A percentile compares a stretch with the other conserved stretches of the same genome.
These are phyloP conservation scores for Macrotyloma uniflorum DNA, from an alignment of 306 rosid species.

Conservation along the genomic window DNA sequence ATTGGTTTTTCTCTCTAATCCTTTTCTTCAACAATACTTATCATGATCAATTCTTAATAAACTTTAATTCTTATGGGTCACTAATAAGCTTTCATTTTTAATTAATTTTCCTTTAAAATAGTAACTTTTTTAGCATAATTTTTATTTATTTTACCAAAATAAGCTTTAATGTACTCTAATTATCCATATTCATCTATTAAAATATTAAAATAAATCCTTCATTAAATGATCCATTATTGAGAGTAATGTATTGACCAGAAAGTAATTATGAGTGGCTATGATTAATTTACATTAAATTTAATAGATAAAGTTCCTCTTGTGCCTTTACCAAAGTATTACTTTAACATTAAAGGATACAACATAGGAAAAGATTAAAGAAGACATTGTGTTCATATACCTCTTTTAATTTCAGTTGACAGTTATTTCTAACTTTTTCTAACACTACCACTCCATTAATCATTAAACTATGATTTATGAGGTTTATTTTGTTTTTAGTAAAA, in stretches of 20 bases:
- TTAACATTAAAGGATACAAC: too few species aligned
- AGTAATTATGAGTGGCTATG: not conserved
- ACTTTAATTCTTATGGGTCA: not conserved
- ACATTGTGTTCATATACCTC: not conserved
- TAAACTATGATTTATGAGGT: not conserved
- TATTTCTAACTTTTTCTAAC: not conserved
- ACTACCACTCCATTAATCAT: not conserved
- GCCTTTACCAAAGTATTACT: not conserved
- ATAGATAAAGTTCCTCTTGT: not conserved
- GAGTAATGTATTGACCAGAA: not conserved
- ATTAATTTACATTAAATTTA: not conserved
- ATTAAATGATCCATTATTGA: not conserved
- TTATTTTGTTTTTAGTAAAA: not conserved
- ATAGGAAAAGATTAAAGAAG: not conserved
- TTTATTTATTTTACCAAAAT: too few species aligned
- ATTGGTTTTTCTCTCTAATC: not conserved
- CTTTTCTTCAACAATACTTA: not conserved
- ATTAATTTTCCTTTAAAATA: not conserved
- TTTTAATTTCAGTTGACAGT: conserved; percentile 26
- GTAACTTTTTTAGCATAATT: too few species aligned
- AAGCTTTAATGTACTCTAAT: too few species aligned
- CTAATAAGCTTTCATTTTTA: not conserved
- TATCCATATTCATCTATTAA: too few species aligned
- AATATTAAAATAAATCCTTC: too few species aligned
- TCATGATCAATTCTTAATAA: not conserved